These are phyloP conservation scores for Cenchrus purpureus DNA, from an alignment of 176 grass and related monocot species.

Conservation along the genomic window DNA sequence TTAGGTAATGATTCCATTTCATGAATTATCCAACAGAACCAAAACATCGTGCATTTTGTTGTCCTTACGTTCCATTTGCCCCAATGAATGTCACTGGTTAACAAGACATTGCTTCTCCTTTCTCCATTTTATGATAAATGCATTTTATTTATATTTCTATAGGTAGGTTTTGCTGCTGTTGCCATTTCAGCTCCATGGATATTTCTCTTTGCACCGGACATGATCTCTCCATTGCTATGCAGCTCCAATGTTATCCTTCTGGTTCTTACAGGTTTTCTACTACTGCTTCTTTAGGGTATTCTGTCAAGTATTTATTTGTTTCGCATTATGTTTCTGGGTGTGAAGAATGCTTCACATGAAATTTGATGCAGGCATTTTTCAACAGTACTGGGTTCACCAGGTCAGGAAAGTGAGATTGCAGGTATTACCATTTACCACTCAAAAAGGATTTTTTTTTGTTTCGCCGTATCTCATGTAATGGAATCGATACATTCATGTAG, in stretches of 20 bases:
- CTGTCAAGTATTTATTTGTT: slow-evolving; percentile 20
- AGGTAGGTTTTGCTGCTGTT: slow-evolving; percentile 81
- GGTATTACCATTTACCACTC: slow-evolving; percentile 42
- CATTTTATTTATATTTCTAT: slow-evolving; percentile 48
- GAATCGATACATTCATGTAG: background rate
- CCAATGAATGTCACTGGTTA: background rate
- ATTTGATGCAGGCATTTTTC: slow-evolving; percentile 78
- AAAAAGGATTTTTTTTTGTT: slow-evolving; percentile 20
- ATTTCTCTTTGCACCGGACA: slow-evolving; percentile 67
- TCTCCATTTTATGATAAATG: slow-evolving; percentile 7
- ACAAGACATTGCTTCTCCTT: background rate
- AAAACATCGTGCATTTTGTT: background rate
- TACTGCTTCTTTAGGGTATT: slow-evolving; percentile 14
- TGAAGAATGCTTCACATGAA: slow-evolving; percentile 33
- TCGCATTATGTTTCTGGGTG: background rate
- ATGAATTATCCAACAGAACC: slow-evolving; percentile 7
- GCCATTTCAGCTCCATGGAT: slow-evolving; percentile 91
- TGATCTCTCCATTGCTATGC: slow-evolving; percentile 82
- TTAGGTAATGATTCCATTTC: background rate
- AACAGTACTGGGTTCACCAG: slow-evolving; percentile 98
- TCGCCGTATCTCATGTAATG: slow-evolving; percentile 15
- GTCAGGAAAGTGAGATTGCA: slow-evolving; percentile 98
- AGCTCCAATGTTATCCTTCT: slow-evolving; percentile 85
- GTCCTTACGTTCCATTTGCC: background rate
- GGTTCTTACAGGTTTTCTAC: slow-evolving; percentile 75